Evolutionary conservation across 78 protist species (phyloP).

Genomic region (Anaeramoeba flamelloides): DNA sequence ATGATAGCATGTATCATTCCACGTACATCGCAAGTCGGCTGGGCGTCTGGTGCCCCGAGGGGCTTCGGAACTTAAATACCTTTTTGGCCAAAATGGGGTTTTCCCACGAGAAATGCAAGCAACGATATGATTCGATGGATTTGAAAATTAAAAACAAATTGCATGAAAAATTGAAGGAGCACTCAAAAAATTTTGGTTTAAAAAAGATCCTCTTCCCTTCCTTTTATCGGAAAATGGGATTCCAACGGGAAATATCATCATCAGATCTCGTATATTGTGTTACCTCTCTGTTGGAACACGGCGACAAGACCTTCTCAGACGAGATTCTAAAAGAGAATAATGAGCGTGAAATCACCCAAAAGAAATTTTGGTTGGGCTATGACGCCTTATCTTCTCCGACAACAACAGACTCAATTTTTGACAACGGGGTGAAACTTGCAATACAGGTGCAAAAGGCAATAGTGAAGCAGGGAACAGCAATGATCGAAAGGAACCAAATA

Average conservation of each 20-base stretch:
- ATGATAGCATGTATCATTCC: constrained; percentile 25
- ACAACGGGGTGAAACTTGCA: constrained; percentile 24
- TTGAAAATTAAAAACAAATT: not conserved
- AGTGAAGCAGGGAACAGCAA: constrained; percentile 15
- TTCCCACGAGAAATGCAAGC: constrained; percentile 24
- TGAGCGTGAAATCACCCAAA: constrained; percentile 9
- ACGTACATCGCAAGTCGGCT: constrained; percentile 23
- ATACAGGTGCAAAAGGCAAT: constrained; percentile 26
- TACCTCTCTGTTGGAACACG: constrained; percentile 29
- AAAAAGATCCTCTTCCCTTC: constrained; percentile 17
- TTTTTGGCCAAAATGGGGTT: constrained; percentile 36
- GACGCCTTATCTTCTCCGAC: constrained; percentile 23
- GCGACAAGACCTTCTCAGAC: not conserved
- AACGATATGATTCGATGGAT: constrained; percentile 17
- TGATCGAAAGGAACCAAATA: constrained; percentile 29
- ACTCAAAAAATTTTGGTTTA: constrained; percentile 22
- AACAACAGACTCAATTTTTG: not conserved
- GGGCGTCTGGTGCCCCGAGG: constrained; percentile 28
- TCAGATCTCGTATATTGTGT: constrained; percentile 29
- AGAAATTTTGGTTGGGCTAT: constrained; percentile 40
- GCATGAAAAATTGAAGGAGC: not conserved
- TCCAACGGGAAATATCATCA: constrained; percentile 18
- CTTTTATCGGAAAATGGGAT: constrained; percentile 16
- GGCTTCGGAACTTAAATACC: constrained; percentile 18
- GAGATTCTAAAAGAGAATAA: not conserved